Evolutionary conservation across 2,329 filamentous ascomycete species (phyloP).

Genomic region (Metarhizium robertsii): DNA sequence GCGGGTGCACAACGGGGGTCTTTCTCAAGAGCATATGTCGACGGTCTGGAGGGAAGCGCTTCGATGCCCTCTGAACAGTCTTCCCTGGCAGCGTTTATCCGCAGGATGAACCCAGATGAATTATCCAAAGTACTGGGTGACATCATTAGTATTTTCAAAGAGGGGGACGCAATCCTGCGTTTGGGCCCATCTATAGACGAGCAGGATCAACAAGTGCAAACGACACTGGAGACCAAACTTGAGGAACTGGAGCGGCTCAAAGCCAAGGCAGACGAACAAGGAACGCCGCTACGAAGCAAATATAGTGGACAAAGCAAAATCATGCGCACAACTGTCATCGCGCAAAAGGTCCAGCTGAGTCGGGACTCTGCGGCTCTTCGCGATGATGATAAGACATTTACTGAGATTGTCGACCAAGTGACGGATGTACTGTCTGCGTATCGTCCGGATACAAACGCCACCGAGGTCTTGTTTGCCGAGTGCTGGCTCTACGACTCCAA

Average conservation of each 20-base stretch:
- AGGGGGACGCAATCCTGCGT: constrained; percentile 28
- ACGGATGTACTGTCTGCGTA: constrained; percentile 17
- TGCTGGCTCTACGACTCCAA: constrained; percentile 67
- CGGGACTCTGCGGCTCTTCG: constrained; percentile 64
- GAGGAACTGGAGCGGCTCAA: constrained; percentile 37
- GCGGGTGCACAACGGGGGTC: constrained; percentile 24
- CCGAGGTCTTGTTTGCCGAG: constrained; percentile 55
- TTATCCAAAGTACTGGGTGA: constrained; percentile 17
- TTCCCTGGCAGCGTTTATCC: constrained; percentile 47
- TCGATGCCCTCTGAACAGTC: constrained; percentile 36
- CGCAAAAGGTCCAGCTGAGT: constrained; percentile 72
- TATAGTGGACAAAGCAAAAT: constrained; percentile 64
- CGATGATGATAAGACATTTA: constrained; percentile 62
- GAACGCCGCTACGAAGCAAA: constrained; percentile 56
- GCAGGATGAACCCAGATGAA: constrained; percentile 38
- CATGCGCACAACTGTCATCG: constrained; percentile 67
- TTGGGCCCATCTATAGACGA: constrained; percentile 22
- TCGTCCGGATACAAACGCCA: constrained; percentile 15
- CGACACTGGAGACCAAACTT: constrained; percentile 31
- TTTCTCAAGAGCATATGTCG: constrained; percentile 51
- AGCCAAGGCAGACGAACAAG: constrained; percentile 31
- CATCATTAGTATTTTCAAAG: constrained; percentile 17
- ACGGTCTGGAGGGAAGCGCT: constrained; percentile 49
- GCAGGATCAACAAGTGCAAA: constrained; percentile 21
- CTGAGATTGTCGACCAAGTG: constrained; percentile 48